phyloP scores from a whole-genome alignment of 208 protist genomes.

The Trichomonas vaginalis region DNA sequence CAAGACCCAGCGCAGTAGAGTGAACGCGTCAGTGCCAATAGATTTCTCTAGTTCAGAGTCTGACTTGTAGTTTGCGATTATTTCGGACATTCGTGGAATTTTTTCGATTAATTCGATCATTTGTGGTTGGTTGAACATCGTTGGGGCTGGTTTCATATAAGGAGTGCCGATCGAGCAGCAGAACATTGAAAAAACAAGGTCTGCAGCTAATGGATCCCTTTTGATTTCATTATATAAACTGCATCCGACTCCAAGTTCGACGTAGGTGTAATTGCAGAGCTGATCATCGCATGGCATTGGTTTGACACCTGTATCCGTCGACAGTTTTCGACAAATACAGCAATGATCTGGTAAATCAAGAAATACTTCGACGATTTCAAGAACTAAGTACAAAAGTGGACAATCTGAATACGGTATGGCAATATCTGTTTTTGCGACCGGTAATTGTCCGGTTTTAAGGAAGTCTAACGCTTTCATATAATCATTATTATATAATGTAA shows the following conservation, averaged over 20 bases:
- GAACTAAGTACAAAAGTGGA: neutral
- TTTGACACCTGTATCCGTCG: neutral
- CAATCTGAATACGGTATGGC: neutral
- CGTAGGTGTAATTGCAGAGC: neutral
- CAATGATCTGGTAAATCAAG: neutral
- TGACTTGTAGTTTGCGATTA: neutral
- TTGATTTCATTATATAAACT: neutral
- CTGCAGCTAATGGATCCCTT: neutral
- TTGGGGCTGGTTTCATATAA: neutral
- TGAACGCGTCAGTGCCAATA: neutral
- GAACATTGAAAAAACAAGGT: neutral
- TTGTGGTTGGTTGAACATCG: neutral
- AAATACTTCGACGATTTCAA: neutral
- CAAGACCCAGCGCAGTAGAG: neutral
- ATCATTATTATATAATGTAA: neutral
- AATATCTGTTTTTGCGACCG: neutral
- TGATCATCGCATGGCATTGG: neutral
- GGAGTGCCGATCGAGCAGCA: neutral
- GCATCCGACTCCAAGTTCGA: neutral
- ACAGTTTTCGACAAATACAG: neutral
- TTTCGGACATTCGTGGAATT: neutral
- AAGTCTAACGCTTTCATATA: neutral
- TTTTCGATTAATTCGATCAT: neutral
- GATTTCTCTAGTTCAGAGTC: neutral
- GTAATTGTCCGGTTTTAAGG: neutral